Evolutionary conservation across 495 filamentous ascomycete species (phyloP), one percentile per base, ranked within the genome.

Genomic region (Penicillium salamii): DNA sequence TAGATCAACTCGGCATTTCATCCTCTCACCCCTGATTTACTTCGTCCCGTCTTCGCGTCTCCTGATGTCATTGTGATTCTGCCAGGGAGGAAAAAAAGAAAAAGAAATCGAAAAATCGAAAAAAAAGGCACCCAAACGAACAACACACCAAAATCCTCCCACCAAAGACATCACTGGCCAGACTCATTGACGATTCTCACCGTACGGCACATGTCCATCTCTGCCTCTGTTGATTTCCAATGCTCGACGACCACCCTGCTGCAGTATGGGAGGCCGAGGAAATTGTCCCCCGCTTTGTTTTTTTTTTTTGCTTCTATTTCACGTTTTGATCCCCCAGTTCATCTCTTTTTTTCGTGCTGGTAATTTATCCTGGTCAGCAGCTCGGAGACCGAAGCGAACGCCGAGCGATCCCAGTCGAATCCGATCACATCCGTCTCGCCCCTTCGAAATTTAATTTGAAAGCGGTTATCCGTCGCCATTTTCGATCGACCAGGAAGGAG

Each of bases 1-100:
- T 96, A 87, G 67, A 62, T 72, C 58, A 32, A 52, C 54, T 61
- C 59, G 49, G 45, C 47, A 45, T 39, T 18, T 42, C 46, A 38
- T 43, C 41, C 19, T 42, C 33, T 33, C 41, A 31, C 42, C 18
- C 18, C 32, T 19, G 20, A 49, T 36, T 42, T 47, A 37, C 39
- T 38, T 17, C 14, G 14, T 46, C 17, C 15, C 33, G n/a, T 26
- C 34, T 26, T n/a, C 14, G 18, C 42, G 19, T 26, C 20, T 8
- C 31, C 15, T 31, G 35, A 18, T 48, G 15, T 21, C 36, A 15
- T 38, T 37, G n/a, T n/a, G 24, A 21, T 40, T 31, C 12, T 17
- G 11, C 17, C 38, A 53, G 19, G 43, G 32, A 5, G 31, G 28
- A 15, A 13, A 11, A 23, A 40, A 45, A 46, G 33, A 23, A 13